Conservation (phyloP, 75 land plant genomes). For the Selaginella tamariscina region DNA sequence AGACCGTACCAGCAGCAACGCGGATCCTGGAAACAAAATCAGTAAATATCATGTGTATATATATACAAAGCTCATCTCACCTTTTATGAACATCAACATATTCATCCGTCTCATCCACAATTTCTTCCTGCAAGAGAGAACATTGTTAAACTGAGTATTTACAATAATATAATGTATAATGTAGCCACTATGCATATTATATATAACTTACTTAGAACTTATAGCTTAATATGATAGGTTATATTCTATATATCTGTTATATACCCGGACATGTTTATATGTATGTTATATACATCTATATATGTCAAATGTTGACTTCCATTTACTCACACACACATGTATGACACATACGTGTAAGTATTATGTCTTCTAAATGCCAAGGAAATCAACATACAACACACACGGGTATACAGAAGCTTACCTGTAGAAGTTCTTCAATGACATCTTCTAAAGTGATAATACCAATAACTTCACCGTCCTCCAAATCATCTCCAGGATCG, state of each 20-base stretch:
- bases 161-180: too few species aligned
- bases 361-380: too few species aligned
- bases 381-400: too few species aligned
- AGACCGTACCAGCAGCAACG: background rate
- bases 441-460: constrained; percentile 94
- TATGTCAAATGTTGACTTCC: too few species aligned
- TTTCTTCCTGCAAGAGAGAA: constrained; percentile 64
- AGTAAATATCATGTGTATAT: background rate
- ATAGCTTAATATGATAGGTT: too few species aligned
- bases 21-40: background rate
- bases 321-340: too few species aligned
- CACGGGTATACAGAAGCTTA: constrained; percentile 20
- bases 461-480: constrained; percentile 89
- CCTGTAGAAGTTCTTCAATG: constrained; percentile 89
- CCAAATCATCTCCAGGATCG: constrained; percentile 39
- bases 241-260: background rate
- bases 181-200: too few species aligned
- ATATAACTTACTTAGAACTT: too few species aligned
- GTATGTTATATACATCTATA: too few species aligned
- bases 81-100: constrained; percentile 92
- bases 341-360: too few species aligned
- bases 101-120: constrained; percentile 97
- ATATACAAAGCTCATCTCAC: constrained; percentile 24
- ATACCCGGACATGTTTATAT: background rate
- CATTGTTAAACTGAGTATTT: too few species aligned